These are phyloP conservation scores for Larix kaempferi DNA, from an alignment of 75 land plant species.

Conservation along the genomic window DNA sequence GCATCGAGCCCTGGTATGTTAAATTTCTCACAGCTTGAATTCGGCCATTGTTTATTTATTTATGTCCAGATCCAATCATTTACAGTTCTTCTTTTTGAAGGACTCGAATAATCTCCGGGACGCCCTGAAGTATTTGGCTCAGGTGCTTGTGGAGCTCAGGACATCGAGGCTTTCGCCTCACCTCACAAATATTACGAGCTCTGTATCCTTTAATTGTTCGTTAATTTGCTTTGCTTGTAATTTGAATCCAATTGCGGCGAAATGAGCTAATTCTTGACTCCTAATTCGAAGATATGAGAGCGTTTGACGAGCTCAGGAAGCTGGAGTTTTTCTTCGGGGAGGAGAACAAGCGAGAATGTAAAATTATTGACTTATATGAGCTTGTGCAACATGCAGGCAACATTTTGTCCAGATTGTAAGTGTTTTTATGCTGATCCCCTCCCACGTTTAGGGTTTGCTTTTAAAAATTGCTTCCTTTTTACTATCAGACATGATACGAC, in stretches of 20 bases:
- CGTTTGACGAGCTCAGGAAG: conserved; percentile 90
- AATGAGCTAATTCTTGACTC: too few relatives aligned
- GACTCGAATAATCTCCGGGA: conserved; percentile 85
- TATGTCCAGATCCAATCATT: too few relatives aligned
- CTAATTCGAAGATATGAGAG: too few relatives aligned
- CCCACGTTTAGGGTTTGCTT: too few relatives aligned
- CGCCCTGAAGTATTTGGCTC: conserved; percentile 89
- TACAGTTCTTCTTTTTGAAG: too few relatives aligned
- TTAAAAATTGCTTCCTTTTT: too few relatives aligned
- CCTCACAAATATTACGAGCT: conserved; percentile 96
- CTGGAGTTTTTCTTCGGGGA: conserved; percentile 88
- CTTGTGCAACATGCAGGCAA: conserved; percentile 97
- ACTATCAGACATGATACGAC: too few relatives aligned
- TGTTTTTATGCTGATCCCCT: background rate
- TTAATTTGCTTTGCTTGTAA: too few relatives aligned
- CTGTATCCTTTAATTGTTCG: too few relatives aligned
- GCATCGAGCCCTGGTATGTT: conserved; percentile 97
- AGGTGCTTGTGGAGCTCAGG: conserved; percentile 92
- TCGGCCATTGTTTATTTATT: too few relatives aligned
- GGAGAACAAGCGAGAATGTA: conserved; percentile 73
- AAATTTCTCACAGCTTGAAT: too few relatives aligned
- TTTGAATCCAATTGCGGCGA: too few relatives aligned
- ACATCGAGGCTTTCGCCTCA: conserved; percentile 86
- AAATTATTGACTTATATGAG: conserved; percentile 82
- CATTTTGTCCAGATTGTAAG: conserved; percentile 87